A percentile compares a stretch with the other conserved stretches of the same genome.
These are phyloP conservation scores for Magnusiomyces clavatus DNA, from an alignment of 1,139 yeast species.

Conservation along the genomic window DNA sequence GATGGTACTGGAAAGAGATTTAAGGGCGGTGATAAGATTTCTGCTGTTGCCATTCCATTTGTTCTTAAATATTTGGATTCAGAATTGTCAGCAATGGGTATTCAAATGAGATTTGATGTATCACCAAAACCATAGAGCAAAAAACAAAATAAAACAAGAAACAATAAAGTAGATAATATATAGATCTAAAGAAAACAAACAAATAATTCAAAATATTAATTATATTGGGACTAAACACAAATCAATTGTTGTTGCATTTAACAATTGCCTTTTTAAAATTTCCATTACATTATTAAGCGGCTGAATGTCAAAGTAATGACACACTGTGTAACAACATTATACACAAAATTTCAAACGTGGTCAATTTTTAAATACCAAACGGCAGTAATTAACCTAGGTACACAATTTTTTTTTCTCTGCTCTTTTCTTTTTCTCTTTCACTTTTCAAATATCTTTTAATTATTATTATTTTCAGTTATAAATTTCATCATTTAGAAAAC, in stretches of 20 bases:
- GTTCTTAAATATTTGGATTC: conserved; percentile 93
- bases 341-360: not conserved
- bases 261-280: no score
- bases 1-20: conserved; percentile 91
- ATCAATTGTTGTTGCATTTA: not conserved
- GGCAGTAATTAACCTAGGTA: no score
- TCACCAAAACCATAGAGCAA: conserved; percentile 27
- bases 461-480: not conserved
- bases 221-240: not conserved
- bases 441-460: not conserved
- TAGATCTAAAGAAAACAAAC: not conserved
- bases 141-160: no score
- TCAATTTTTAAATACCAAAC: not conserved
- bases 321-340: no score
- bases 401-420: no score
- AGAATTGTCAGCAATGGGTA: conserved; percentile 97
- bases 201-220: not conserved
- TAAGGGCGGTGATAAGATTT: conserved; percentile 85
- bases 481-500: not conserved
- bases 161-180: not conserved
- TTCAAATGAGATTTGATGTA: conserved; percentile 80
- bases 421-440: not conserved
- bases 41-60: conserved; percentile 94
- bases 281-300: no score
- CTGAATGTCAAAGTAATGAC: no score